Conservation (phyloP, 1,139 yeast species). For the Kluyveromyces marxianus region DNA sequence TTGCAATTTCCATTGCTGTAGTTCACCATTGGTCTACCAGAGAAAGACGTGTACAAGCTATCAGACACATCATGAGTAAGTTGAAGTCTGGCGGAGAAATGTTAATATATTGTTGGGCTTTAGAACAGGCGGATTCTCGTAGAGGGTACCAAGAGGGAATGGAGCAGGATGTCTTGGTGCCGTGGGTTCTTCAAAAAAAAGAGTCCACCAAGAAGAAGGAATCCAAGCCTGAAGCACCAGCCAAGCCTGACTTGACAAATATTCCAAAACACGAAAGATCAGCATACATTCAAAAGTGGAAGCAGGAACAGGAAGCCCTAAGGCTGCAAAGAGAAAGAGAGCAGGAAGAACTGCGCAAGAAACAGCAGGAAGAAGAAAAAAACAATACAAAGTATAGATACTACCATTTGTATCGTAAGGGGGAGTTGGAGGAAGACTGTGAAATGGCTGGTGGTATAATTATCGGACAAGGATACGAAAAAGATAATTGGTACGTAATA, state of each 20-base stretch:
- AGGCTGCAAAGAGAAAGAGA: constrained; percentile 16
- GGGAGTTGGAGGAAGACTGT: constrained; percentile 72
- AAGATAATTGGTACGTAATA: constrained; percentile 90
- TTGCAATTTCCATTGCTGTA: constrained; percentile 93
- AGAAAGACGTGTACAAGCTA: constrained; percentile 69
- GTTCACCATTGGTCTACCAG: constrained; percentile 90
- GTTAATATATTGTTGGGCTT: constrained; percentile 89
- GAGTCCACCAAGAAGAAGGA: constrained; percentile 15
- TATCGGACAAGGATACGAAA: constrained; percentile 74
- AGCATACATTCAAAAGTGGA: constrained; percentile 24
- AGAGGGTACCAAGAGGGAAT: constrained; percentile 85
- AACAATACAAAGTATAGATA: constrained; percentile 65
- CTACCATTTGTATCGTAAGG: constrained; percentile 77
- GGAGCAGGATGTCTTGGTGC: constrained; percentile 90
- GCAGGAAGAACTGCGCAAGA: constrained; percentile 15
- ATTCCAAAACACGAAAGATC: constrained; percentile 26
- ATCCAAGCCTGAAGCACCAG: constrained; percentile 11
- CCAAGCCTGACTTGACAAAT: constrained; percentile 23
- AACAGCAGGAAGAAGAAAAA: constrained; percentile 17
- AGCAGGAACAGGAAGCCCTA: constrained; percentile 20
- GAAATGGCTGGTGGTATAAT: constrained; percentile 58
- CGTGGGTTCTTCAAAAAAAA: constrained; percentile 72
- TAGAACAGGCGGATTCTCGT: constrained; percentile 80
- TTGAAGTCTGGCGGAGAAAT: constrained; percentile 58
- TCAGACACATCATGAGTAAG: constrained; percentile 55